A percentile compares a stretch with the other conserved stretches of the same genome.
phyloP scores from a whole-genome alignment of 108 stramenopile species.

The Pseudonitzschia multiseries region DNA sequence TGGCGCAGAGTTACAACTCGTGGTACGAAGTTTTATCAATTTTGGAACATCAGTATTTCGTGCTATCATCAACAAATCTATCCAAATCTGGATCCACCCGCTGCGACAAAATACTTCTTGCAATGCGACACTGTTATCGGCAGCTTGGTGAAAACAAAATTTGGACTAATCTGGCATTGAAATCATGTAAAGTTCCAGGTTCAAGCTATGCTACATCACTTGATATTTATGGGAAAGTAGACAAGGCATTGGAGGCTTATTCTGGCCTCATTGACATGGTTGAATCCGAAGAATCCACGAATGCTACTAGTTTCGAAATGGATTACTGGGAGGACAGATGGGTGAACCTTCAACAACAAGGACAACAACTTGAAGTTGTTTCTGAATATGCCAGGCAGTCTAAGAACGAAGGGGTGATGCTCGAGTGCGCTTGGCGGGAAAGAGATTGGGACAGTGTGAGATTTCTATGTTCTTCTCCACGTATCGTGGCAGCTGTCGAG shows the following conservation, averaged over 20 bases:
- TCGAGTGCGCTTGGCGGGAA: slow-evolving; percentile 91
- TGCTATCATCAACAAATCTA: slow-evolving; percentile 27
- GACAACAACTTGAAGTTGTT: slow-evolving; percentile 84
- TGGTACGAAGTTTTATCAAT: slow-evolving; percentile 67
- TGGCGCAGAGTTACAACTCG: slow-evolving; percentile 67
- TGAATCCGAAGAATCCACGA: slow-evolving; percentile 24
- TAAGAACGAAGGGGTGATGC: slow-evolving; percentile 59
- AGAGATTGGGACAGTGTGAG: slow-evolving; percentile 84
- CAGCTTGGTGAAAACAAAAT: slow-evolving; percentile 61
- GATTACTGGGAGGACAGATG: slow-evolving; percentile 90
- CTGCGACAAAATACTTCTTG: slow-evolving; percentile 29
- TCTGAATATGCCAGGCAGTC: slow-evolving; percentile 70
- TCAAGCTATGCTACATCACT: slow-evolving; percentile 63
- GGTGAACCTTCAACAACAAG: slow-evolving; percentile 83
- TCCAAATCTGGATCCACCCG: background rate
- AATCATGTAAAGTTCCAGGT: slow-evolving; percentile 44
- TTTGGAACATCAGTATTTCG: slow-evolving; percentile 53
- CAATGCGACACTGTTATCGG: slow-evolving; percentile 57
- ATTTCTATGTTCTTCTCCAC: slow-evolving; percentile 47
- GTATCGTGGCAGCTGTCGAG: slow-evolving; percentile 62
- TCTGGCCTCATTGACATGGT: slow-evolving; percentile 53
- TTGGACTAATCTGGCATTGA: slow-evolving; percentile 42
- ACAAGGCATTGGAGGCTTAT: slow-evolving; percentile 68
- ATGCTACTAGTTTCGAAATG: slow-evolving; percentile 69
- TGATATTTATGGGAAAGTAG: slow-evolving; percentile 70